Evolutionary conservation across 2,329 filamentous ascomycete species (phyloP).

Genomic region (Colletotrichum horii): DNA sequence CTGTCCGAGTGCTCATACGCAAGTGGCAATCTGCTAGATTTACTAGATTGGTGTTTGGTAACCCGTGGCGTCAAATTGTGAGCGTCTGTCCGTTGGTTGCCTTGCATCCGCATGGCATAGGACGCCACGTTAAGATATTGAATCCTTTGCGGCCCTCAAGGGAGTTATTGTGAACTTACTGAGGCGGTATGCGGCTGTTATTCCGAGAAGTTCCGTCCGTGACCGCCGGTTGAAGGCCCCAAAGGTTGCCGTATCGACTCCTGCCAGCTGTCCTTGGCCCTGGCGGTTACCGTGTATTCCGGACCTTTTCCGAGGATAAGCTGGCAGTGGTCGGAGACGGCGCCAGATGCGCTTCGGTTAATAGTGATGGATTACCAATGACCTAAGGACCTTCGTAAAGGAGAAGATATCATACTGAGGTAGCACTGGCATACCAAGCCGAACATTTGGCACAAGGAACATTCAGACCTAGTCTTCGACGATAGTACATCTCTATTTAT

Average conservation of each 20-base stretch:
- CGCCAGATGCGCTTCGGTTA: accelerated
- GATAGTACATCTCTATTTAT: no score
- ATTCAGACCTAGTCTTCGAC: no score
- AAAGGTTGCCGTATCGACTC: not conserved
- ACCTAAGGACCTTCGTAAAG: no score
- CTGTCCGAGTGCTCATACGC: not conserved
- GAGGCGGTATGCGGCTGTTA: not conserved
- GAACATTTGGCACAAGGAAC: no score
- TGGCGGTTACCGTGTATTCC: not conserved
- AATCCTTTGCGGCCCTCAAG: not conserved
- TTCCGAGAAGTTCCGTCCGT: not conserved
- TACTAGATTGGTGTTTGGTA: not conserved
- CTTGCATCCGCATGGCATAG: not conserved
- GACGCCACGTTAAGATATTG: not conserved
- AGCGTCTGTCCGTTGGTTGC: not conserved
- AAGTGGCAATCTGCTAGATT: not conserved
- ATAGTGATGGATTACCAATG: accelerated
- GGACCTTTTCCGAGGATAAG: not conserved
- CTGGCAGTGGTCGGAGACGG: not conserved
- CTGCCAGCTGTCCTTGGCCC: accelerated
- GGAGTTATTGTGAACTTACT: not conserved
- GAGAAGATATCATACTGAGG: no score
- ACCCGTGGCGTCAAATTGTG: not conserved
- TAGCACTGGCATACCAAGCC: no score
- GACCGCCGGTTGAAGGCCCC: not conserved